These are phyloP conservation scores for Populus tremula DNA, from an alignment of 345 rosid genomes.

Conservation along the genomic window DNA sequence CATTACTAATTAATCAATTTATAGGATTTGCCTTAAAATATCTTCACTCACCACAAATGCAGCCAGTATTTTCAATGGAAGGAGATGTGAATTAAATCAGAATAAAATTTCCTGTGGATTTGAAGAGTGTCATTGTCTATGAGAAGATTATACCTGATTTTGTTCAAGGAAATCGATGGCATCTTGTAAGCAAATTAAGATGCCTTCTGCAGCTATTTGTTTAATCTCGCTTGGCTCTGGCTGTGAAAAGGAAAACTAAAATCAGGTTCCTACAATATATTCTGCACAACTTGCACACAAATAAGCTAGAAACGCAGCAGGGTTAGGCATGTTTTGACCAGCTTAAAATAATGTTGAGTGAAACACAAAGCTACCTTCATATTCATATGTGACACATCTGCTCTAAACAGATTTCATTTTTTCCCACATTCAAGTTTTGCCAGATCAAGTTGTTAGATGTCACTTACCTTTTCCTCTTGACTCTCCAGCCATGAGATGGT, in stretches of 20 bases:
- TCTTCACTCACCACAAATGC: not conserved
- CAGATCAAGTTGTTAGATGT: not conserved
- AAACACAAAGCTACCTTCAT: not conserved
- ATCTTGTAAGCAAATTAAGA: constrained; percentile 85
- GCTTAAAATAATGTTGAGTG: not conserved
- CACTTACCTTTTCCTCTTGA: constrained; percentile 77
- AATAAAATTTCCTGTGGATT: not conserved
- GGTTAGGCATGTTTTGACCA: not conserved
- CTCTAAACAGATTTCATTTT: too few relatives aligned
- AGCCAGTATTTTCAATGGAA: not conserved
- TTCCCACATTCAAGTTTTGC: not conserved
- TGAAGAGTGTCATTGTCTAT: not conserved
- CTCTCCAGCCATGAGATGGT: constrained; percentile 79
- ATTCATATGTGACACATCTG: not conserved
- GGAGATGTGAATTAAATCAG: not conserved
- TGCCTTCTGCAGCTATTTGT: constrained; percentile 80
- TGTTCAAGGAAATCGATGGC: constrained; percentile 76
- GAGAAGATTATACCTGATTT: constrained; percentile 54
- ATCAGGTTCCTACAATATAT: constrained; percentile 7
- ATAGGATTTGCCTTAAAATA: not conserved
- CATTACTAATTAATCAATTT: not conserved
- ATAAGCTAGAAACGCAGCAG: not conserved
- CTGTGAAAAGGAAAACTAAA: constrained; percentile 39
- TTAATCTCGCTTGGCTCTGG: constrained; percentile 73
- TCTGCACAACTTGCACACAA: not conserved